Percentiles rank a stretch among this genome's conserved stretches.
phyloP scores from a whole-genome alignment of 140 eudicot genomes.

The Cichorium intybus region DNA sequence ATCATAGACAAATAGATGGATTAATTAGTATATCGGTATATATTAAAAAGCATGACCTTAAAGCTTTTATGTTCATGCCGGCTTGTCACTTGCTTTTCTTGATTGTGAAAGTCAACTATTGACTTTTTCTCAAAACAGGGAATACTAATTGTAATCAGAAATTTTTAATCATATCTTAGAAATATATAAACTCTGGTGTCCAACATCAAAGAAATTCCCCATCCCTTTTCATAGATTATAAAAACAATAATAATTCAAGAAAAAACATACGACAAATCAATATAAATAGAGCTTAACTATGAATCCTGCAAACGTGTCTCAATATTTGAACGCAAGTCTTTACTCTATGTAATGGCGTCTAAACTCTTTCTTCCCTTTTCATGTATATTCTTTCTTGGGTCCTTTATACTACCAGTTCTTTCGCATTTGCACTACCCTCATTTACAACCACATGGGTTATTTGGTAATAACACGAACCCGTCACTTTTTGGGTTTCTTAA shows the following conservation, averaged over 20 bases:
- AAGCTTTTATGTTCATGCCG: slow-evolving; percentile 11
- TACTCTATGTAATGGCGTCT: slow-evolving; percentile 4
- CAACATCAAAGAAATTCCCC: slow-evolving; percentile 6
- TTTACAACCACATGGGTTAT: slow-evolving; percentile 3
- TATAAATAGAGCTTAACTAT: slow-evolving; percentile 20
- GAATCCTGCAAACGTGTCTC: background rate
- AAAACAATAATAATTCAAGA: background rate
- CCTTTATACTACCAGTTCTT: background rate
- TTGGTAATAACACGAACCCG: background rate
- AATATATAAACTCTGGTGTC: background rate
- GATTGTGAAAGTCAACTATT: slow-evolving; percentile 20
- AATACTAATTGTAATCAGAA: background rate
- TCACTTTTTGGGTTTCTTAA: slow-evolving; percentile 37
- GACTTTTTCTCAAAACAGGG: slow-evolving; percentile 16
- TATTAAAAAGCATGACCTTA: background rate
- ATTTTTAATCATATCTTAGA: background rate
- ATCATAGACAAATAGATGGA: background rate
- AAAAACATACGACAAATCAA: background rate
- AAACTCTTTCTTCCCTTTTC: slow-evolving; percentile 12
- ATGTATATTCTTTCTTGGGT: slow-evolving; percentile 14
- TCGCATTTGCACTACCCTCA: slow-evolving; percentile 16
- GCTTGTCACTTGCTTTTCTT: slow-evolving; percentile 5
- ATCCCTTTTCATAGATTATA: slow-evolving; percentile 3
- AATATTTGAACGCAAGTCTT: background rate
- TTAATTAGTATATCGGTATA: too few species aligned